Base-by-base conservation (phyloP, 768 basidiomycete genomes). In the Xerocomellus amylosporus region DNA sequence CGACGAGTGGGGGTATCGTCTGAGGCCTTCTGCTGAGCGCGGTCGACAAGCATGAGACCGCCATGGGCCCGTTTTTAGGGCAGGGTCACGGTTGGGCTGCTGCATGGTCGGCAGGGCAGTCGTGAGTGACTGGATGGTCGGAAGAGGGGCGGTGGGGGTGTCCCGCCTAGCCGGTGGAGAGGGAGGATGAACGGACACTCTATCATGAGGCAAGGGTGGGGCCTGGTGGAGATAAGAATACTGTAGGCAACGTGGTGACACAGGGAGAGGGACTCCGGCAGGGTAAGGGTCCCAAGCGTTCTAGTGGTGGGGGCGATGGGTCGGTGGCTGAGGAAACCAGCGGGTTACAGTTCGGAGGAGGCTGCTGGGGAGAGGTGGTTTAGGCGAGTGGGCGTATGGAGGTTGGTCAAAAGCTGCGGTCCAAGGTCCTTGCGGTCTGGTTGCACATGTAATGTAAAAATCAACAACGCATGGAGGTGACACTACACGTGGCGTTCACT, bases 61-160 rank as follows among this genome's bases (percentile, higher is more conserved):
- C 96, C 92, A 44, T 89, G 78, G 17, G 83, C 82, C 92, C 93
- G 96, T 69, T 61, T 85, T 84, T 40, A 84, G 76, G 0, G 73
- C 66, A 3, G 87, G 86, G 60, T 85, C 83, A 53, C 80, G 79
- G 37, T 64, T 64, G 2, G 85, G 79, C 3, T 76, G 71, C 49
- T 86, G 84, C 22, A 88, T 71, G 13, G 79, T 68, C 4, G 74
- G 68, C 0, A 82, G 64, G 1, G 81, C 82, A 0, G 78, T 74
- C 5, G 78, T 24, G 24, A 24, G 24, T 24, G 24, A 24, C 24
- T 24, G 24, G 24, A 24, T 2, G 24, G 24, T 24, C 4, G 24
- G 24, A 24, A 24, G 24, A 24, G 24, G 24, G 24, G 24, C 24
- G 24, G 24, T 24, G 24, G 4, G 24, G 24, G 24, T 24, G 4